These are phyloP conservation scores for Alloteropsis angusta DNA, from an alignment of 202 grass and related monocot species.

Conservation along the genomic window DNA sequence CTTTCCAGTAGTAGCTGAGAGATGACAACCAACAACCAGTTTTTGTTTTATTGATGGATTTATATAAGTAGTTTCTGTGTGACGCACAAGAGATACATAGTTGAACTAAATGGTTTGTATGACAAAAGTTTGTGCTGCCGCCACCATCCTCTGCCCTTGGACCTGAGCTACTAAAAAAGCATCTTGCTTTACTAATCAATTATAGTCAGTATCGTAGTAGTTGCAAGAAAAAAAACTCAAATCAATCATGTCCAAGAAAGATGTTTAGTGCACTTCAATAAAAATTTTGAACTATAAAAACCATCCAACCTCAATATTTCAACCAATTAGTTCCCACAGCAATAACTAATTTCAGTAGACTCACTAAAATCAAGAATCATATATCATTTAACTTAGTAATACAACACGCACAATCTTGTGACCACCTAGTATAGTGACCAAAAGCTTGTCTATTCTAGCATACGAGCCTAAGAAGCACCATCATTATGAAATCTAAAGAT, in stretches of 20 bases:
- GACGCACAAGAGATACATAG: neutral
- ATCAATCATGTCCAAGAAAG: neutral
- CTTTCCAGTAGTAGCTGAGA: neutral
- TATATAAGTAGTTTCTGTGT: neutral
- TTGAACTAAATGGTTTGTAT: neutral
- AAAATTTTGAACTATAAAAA: neutral
- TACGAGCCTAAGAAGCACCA: constrained; percentile 1
- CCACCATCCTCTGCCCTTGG: neutral
- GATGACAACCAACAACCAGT: neutral
- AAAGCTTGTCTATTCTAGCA: neutral
- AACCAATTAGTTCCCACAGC: neutral
- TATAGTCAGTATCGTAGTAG: neutral
- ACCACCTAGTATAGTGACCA: constrained; percentile 5
- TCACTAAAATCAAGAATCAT: neutral
- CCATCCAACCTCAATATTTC: neutral
- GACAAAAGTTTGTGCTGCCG: neutral
- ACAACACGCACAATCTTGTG: neutral
- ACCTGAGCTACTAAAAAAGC: neutral
- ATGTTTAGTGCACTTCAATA: neutral
- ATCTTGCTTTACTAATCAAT: neutral
- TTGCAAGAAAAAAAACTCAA: neutral
- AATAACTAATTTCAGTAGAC: constrained; percentile 13
- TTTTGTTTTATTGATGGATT: neutral
- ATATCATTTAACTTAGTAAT: neutral
- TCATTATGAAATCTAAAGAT: neutral